Evolutionary conservation across 345 rosid species (phyloP).

Genomic region (Citrus glauca): DNA sequence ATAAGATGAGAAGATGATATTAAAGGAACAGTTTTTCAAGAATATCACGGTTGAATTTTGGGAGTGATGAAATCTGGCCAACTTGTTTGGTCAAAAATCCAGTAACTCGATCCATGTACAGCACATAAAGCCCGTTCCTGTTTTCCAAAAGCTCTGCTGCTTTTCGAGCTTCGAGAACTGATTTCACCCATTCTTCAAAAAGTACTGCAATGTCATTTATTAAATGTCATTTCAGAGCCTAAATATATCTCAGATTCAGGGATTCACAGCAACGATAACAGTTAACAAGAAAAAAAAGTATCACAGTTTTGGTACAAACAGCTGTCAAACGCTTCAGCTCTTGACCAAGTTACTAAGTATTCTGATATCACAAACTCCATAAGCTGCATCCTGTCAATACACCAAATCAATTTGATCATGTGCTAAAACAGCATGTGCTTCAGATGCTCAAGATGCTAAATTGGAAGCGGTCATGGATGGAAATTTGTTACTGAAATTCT

Average conservation of each 20-base stretch:
- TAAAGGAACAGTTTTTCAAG: conserved; percentile 42
- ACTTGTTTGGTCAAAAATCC: conserved; percentile 62
- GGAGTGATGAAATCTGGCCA: conserved; percentile 43
- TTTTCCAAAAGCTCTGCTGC: conserved; percentile 59
- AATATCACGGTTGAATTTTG: conserved; percentile 47
- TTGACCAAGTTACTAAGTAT: conserved; percentile 59
- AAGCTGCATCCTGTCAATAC: conserved; percentile 72
- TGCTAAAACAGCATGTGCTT: neutral
- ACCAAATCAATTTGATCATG: neutral
- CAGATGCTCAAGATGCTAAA: neutral
- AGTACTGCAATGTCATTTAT: conserved; percentile 42
- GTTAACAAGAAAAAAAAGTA: too few relatives aligned
- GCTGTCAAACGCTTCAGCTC: conserved; percentile 42
- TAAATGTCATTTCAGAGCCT: neutral
- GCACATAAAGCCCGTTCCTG: conserved; percentile 67
- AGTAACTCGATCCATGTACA: conserved; percentile 74
- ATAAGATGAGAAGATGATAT: neutral
- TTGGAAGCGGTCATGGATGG: neutral
- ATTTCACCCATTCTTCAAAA: conserved; percentile 71
- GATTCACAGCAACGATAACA: neutral
- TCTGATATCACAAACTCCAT: conserved; percentile 70
- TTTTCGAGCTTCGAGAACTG: conserved; percentile 62
- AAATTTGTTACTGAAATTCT: conserved; percentile 22
- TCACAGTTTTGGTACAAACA: conserved; percentile 26
- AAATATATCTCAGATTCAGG: neutral